Conservation (phyloP, 2,329 filamentous ascomycete genomes). For the Pestalotiopsis sp. region DNA sequence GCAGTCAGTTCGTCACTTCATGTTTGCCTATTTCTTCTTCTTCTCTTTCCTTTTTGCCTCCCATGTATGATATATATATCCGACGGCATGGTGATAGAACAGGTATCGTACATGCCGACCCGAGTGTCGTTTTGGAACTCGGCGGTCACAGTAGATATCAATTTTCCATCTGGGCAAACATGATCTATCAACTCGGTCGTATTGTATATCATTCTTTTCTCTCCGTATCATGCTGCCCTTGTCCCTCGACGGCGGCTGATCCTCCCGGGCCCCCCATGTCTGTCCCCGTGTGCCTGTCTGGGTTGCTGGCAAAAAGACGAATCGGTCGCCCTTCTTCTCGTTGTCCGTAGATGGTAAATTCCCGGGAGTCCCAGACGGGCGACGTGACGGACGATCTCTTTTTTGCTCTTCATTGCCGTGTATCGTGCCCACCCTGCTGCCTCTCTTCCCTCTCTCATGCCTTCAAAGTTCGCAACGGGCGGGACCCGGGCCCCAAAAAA, state of each 20-base stretch:
- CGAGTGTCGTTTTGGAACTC: background rate
- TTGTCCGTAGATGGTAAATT: background rate
- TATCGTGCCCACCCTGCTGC: background rate
- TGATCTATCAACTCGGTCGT: too few species aligned
- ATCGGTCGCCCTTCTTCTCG: background rate
- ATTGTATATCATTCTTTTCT: too few species aligned
- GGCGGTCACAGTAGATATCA: too few species aligned
- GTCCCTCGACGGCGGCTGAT: background rate
- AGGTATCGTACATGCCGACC: background rate
- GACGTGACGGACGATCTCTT: too few species aligned
- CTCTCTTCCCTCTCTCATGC: background rate
- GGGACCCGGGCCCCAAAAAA: background rate
- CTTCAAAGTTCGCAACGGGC: background rate
- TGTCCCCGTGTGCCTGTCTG: background rate
- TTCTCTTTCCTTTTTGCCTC: background rate
- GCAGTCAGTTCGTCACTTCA: background rate
- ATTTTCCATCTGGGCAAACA: too few species aligned
- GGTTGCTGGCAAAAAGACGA: background rate
- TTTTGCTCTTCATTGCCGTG: too few species aligned
- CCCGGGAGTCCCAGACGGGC: background rate
- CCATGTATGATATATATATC: background rate
- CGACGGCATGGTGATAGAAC: too few species aligned
- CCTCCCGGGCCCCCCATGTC: background rate
- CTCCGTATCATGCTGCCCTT: too few species aligned
- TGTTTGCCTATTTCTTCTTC: background rate